Evolutionary conservation across 805 yeast species (phyloP).

Genomic region (Kuraishia hungarica): DNA sequence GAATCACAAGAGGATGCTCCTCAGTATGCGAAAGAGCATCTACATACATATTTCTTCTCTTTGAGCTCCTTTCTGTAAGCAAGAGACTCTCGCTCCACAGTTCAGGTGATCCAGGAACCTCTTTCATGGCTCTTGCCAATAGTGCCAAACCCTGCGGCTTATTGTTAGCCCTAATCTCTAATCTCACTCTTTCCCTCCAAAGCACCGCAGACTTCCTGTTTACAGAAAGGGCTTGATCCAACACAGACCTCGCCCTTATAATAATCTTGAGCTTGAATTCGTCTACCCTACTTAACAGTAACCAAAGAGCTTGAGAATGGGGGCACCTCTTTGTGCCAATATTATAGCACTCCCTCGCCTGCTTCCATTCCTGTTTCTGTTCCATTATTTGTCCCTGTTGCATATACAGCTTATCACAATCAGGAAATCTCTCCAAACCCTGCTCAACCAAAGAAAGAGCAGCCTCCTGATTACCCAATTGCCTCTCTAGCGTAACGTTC

Average conservation of each 20-base stretch:
- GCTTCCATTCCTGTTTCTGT: constrained; percentile 16
- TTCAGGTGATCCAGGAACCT: constrained; percentile 46
- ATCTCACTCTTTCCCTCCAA: constrained; percentile 46
- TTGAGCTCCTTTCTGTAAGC: constrained; percentile 35
- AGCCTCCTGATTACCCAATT: constrained; percentile 18
- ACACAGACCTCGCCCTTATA: constrained; percentile 58
- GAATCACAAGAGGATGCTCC: constrained; percentile 43
- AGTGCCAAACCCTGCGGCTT: constrained; percentile 42
- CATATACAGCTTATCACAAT: constrained; percentile 43
- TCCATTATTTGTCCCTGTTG: constrained; percentile 53
- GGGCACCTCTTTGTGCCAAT: constrained; percentile 44
- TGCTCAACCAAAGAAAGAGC: constrained; percentile 34
- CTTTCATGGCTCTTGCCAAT: constrained; percentile 48
- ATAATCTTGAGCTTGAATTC: constrained; percentile 28
- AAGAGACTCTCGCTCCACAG: constrained; percentile 62
- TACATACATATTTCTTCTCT: constrained; percentile 48
- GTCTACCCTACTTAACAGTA: constrained; percentile 38
- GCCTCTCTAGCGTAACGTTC: constrained; percentile 44
- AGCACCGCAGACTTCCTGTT: constrained; percentile 42
- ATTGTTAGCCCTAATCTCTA: constrained; percentile 49
- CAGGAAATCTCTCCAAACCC: constrained; percentile 43
- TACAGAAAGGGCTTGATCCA: constrained; percentile 57
- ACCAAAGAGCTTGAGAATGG: constrained; percentile 41
- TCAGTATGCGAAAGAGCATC: constrained; percentile 66
- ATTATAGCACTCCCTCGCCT: constrained; percentile 39